These are phyloP conservation scores for Diplogelasinospora grovesii DNA, from an alignment of 495 filamentous ascomycete genomes.

Conservation along the genomic window DNA sequence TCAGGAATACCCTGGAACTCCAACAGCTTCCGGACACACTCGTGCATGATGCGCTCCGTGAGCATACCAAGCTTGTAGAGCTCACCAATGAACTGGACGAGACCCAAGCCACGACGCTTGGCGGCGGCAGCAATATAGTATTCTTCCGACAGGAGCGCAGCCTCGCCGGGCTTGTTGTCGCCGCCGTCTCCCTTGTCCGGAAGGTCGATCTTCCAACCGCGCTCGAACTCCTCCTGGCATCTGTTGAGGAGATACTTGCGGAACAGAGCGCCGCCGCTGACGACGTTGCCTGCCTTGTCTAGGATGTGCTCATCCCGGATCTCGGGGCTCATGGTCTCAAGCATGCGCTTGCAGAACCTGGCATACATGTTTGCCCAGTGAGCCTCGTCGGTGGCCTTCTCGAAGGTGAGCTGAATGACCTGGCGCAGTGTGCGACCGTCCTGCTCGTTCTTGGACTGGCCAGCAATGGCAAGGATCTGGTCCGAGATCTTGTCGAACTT, in stretches of 20 bases:
- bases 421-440: slow-evolving; percentile 94
- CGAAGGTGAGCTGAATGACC: slow-evolving; percentile 97
- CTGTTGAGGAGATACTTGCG: slow-evolving; percentile 97
- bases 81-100: slow-evolving; percentile 99
- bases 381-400: slow-evolving; percentile 97
- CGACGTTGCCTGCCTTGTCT: slow-evolving; percentile 78
- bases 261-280: slow-evolving; percentile 90
- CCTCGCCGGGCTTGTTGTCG: slow-evolving; percentile 59
- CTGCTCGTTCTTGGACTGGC: slow-evolving; percentile 88
- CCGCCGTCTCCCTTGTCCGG: slow-evolving; percentile 75
- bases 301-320: slow-evolving; percentile 91
- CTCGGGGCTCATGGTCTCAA: slow-evolving; percentile 88
- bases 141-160: slow-evolving; percentile 84
- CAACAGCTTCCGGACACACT: slow-evolving; percentile 93
- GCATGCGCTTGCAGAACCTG: slow-evolving; percentile 96
- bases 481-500: slow-evolving; percentile 95
- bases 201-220: slow-evolving; percentile 90
- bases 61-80: slow-evolving; percentile 98
- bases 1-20: slow-evolving; percentile 92
- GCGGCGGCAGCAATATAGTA: slow-evolving; percentile 95
- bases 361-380: slow-evolving; percentile 99
- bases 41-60: slow-evolving; percentile 98
- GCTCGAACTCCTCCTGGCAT: slow-evolving; percentile 98
- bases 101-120: slow-evolving; percentile 92
- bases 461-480: slow-evolving; percentile 87